Conservation (phyloP, 2,329 filamentous ascomycete species). For the Venturia pyrina region DNA sequence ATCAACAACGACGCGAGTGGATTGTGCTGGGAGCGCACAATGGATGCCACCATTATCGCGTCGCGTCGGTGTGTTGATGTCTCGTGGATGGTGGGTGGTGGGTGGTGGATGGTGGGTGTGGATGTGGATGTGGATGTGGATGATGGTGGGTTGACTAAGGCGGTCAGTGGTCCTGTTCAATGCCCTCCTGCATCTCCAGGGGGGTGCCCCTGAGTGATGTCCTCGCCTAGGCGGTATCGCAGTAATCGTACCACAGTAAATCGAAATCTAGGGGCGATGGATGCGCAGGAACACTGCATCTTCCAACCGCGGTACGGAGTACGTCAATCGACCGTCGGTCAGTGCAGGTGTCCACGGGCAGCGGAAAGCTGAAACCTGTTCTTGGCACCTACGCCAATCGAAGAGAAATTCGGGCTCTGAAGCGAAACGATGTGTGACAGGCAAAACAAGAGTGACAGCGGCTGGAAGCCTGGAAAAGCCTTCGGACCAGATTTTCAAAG, state of each 20-base stretch:
- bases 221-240: background rate
- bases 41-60: background rate
- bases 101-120: background rate
- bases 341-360: background rate
- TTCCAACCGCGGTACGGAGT: background rate
- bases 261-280: background rate
- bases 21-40: background rate
- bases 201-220: background rate
- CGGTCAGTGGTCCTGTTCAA: background rate
- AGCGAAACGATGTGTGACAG: background rate
- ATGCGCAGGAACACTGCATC: background rate
- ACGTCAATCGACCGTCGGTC: background rate
- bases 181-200: background rate
- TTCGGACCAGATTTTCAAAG: background rate
- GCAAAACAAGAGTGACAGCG: background rate
- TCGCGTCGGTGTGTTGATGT: background rate
- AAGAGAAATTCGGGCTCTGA: background rate
- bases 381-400: background rate
- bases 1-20: conserved; percentile 16
- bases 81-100: background rate
- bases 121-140: background rate
- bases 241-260: background rate
- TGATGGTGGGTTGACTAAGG: background rate
- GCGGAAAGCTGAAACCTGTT: background rate
- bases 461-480: background rate